Conservation (phyloP, 106 monocot genomes). For the Acanthochlamys bracteata region DNA sequence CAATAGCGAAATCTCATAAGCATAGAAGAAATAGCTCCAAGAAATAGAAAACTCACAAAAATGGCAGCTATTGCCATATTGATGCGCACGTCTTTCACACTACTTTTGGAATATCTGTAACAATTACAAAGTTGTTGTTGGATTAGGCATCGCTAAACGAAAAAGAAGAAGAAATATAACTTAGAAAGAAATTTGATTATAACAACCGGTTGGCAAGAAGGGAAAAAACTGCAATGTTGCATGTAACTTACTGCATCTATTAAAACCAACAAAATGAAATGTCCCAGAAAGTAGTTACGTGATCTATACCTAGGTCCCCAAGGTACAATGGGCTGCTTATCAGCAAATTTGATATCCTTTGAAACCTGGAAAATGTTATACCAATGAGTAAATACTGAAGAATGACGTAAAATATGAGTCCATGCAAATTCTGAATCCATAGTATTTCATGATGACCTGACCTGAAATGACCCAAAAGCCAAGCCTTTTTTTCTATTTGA, state of each 20-base stretch:
- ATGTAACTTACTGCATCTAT: too few species aligned
- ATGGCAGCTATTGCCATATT: slow-evolving; percentile 65
- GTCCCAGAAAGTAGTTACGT: too few species aligned
- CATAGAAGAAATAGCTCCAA: too few species aligned
- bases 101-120: slow-evolving; percentile 55
- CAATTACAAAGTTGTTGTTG: too few species aligned
- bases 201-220: too few species aligned
- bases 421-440: not conserved
- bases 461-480: slow-evolving; percentile 90
- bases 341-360: slow-evolving; percentile 95
- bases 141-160: too few species aligned
- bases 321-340: slow-evolving; percentile 83
- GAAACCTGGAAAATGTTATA: slow-evolving; percentile 48
- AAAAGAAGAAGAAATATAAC: too few species aligned
- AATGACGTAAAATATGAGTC: not conserved
- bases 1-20: too few species aligned
- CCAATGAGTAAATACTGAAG: not conserved
- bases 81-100: slow-evolving; percentile 60
- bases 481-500: slow-evolving; percentile 82
- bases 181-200: too few species aligned
- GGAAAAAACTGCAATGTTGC: too few species aligned
- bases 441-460: slow-evolving; percentile 4
- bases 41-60: slow-evolving; percentile 73
- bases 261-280: too few species aligned
- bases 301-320: slow-evolving; percentile 98